Evolutionary conservation across 1,284 basidiomycete species (phyloP).

Genomic region (Xanthoconium separans): DNA sequence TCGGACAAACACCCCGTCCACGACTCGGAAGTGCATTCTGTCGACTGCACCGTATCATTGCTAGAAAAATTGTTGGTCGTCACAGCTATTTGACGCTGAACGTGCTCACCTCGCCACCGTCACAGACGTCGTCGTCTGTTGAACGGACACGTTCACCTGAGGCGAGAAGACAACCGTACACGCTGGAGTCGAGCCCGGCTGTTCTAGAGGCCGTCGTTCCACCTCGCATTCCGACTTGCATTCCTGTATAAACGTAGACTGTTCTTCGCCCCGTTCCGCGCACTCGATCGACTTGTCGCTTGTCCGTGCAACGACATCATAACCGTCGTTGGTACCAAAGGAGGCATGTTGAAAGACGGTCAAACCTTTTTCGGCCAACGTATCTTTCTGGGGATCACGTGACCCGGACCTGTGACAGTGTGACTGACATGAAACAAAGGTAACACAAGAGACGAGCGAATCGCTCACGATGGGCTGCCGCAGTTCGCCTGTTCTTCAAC

Average conservation of each 20-base stretch:
- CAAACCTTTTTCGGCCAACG: not conserved
- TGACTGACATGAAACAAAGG: not conserved
- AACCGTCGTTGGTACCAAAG: not conserved
- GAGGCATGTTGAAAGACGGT: not conserved
- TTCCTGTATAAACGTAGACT: not conserved
- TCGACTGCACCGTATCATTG: not conserved
- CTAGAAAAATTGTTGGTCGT: conserved; percentile 5
- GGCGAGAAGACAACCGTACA: not conserved
- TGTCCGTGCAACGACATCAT: not conserved
- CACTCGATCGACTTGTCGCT: not conserved
- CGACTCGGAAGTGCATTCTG: not conserved
- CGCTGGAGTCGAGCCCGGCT: not conserved
- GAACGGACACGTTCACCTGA: not conserved
- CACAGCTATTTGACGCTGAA: not conserved
- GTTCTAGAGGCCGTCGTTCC: not conserved
- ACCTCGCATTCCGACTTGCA: not conserved
- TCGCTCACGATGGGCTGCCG: conserved; percentile 4
- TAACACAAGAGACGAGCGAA: not conserved
- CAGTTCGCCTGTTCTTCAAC: not conserved
- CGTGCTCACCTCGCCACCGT: not conserved
- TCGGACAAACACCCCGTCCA: not conserved
- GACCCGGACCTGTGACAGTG: not conserved
- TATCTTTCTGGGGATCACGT: not conserved
- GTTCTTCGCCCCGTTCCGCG: not conserved
- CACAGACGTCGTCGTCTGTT: not conserved